phyloP scores from a whole-genome alignment of 192 early-diverging fungal species.

The Coemansia sp. region DNA sequence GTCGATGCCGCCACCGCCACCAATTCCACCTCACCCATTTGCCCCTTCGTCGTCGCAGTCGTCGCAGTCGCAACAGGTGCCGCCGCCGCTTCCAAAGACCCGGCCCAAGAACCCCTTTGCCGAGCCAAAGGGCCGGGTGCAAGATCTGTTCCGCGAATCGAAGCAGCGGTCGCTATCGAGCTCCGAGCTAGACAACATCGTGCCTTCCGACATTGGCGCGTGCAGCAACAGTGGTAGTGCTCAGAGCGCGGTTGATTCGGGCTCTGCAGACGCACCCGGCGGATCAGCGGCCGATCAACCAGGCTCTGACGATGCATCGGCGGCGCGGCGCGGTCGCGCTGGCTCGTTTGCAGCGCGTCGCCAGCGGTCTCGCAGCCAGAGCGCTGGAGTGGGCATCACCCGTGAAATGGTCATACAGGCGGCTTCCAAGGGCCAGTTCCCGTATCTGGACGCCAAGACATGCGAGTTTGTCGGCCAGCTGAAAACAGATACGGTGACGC shows the following conservation, averaged over 20 bases:
- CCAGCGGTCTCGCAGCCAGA: slow-evolving; percentile 48
- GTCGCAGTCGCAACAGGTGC: neutral
- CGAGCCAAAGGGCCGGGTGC: slow-evolving; percentile 34
- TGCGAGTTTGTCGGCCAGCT: slow-evolving; percentile 55
- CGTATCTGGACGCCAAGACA: slow-evolving; percentile 49
- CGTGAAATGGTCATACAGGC: slow-evolving; percentile 54
- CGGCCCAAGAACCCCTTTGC: slow-evolving; percentile 9
- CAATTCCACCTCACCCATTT: slow-evolving; percentile 6
- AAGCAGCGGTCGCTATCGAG: slow-evolving; percentile 49
- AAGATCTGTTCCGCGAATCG: slow-evolving; percentile 38
- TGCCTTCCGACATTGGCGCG: slow-evolving; percentile 31
- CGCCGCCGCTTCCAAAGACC: slow-evolving; percentile 10
- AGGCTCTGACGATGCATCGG: neutral
- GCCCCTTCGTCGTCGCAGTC: neutral
- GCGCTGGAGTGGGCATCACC: slow-evolving; percentile 49
- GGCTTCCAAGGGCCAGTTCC: slow-evolving; percentile 47
- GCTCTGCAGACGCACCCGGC: neutral
- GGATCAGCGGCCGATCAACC: slow-evolving; percentile 2
- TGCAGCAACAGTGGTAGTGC: slow-evolving; percentile 7
- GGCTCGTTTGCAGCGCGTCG: slow-evolving; percentile 37
- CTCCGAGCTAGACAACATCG: slow-evolving; percentile 48
- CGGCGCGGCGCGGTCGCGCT: slow-evolving; percentile 8
- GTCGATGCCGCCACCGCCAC: slow-evolving; percentile 9
- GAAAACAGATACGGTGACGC: slow-evolving; percentile 37
- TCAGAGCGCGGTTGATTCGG: neutral